Base-by-base conservation (phyloP, 768 basidiomycete species). In the Leccinum arenicola region DNA sequence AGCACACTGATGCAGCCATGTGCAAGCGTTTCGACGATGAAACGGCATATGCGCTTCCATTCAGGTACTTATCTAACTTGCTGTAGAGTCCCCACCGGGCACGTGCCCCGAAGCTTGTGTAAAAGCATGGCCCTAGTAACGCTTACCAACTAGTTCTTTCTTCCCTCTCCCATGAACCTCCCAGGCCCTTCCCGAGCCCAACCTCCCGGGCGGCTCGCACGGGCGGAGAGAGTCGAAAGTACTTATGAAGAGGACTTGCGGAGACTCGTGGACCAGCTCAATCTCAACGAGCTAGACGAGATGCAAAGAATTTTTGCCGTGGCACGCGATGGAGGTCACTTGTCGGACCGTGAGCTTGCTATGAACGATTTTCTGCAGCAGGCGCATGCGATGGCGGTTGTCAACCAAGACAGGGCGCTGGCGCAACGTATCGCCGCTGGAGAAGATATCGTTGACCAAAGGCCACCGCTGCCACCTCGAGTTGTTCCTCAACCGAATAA, bases 191-290 rank as follows among this genome's bases (percentile, higher is more conserved):
- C 71, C 23, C 61, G 61, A 25, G 58, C 33, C 29, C 50, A 23
- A 15, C 33, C 64, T 7, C 6, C 45, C 11, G 57, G 57, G 25
- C 19, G 40, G 35, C 35, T 38, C 17, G 45, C 50, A 21, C 35
- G 17, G 31, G 54, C 59, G 54, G 56, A 49, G 53, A 61, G 62
- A 55, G 59, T 61, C 49, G 62, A 58, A 65, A 70, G 63, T 54
- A 55, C 64, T 43, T 68, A 72, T 21, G 72, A 72, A 33, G 61
- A 62, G 0, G 72, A 73, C 56, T 36, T 73, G 31, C 15, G 58
- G 4, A 60, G 38, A 3, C 62, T 72, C 33, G 11, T 73, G n/a
- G 10, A 12, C 19, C 56, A 70, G 14, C 65, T 72, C 36, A 60
- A 36, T 10, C 45, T 57, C 19, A 48, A 59, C 15, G 72, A 65